Conservation (phyloP, 257 asterid species). For the Leonotis leonurus region DNA sequence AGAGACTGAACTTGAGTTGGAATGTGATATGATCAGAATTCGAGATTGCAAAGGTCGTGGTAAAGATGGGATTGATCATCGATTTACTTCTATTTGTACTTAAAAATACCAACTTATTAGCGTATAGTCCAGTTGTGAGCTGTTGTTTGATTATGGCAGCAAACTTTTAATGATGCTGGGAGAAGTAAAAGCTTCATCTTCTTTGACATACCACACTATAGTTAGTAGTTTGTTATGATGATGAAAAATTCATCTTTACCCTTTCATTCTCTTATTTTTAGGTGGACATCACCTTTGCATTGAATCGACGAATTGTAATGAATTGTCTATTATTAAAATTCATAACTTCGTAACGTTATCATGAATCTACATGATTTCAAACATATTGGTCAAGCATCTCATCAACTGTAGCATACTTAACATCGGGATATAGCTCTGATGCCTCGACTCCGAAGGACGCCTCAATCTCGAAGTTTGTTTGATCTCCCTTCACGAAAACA, state of each 20-base stretch:
- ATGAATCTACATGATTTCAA: not conserved
- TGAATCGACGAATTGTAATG: too few species aligned
- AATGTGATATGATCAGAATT: conserved; percentile 4
- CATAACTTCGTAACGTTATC: not conserved
- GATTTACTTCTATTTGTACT: conserved; percentile 49
- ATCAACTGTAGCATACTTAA: conserved; percentile 29
- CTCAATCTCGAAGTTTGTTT: conserved; percentile 39
- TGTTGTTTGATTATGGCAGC: conserved; percentile 30
- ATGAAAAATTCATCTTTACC: not conserved
- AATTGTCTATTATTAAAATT: not conserved
- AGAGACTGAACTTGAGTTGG: conserved; percentile 48
- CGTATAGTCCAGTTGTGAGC: conserved; percentile 28
- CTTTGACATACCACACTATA: not conserved
- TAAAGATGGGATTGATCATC: conserved; percentile 2
- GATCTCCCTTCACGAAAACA: conserved; percentile 44
- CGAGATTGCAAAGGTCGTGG: conserved; percentile 10
- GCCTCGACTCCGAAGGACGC: conserved; percentile 41
- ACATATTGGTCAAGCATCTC: conserved; percentile 38
- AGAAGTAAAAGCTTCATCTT: conserved; percentile 12
- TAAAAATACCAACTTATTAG: conserved; percentile 14
- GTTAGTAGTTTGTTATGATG: conserved; percentile 4
- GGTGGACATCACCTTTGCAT: too few species aligned
- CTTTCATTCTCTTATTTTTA: not conserved
- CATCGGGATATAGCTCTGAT: conserved; percentile 37
- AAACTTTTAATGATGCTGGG: conserved; percentile 27